Conservation (phyloP, 352 stramenopile species). For the Phytophthora macrochlamydospora region DNA sequence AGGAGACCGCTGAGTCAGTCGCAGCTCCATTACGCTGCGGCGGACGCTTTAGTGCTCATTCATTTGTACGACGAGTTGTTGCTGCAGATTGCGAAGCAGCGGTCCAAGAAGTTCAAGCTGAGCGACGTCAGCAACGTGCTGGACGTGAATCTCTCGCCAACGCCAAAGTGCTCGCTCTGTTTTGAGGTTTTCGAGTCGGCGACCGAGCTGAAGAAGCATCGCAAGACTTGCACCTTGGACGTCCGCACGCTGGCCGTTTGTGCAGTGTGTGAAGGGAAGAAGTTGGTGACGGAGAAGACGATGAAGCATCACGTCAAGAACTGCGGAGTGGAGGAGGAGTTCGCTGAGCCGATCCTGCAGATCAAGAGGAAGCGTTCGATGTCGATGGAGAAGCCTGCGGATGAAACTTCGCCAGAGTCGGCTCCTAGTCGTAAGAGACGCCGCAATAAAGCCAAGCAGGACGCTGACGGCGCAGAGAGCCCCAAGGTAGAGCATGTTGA, state of each 20-base stretch:
- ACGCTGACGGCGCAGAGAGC: background rate
- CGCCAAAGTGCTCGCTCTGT: slow-evolving; percentile 62
- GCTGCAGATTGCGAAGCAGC: slow-evolving; percentile 31
- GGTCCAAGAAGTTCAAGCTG: slow-evolving; percentile 43
- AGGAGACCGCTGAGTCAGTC: slow-evolving; percentile 53
- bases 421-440: slow-evolving; percentile 14
- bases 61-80: slow-evolving; percentile 71
- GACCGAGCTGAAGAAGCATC: slow-evolving; percentile 50
- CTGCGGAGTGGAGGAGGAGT: slow-evolving; percentile 31
- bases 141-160: slow-evolving; percentile 51
- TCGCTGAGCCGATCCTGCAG: slow-evolving; percentile 20
- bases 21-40: slow-evolving; percentile 76
- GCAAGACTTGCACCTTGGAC: slow-evolving; percentile 45
- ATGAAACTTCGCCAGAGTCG: background rate
- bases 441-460: slow-evolving; percentile 24
- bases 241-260: slow-evolving; percentile 51
- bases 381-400: slow-evolving; percentile 13
- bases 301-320: slow-evolving; percentile 52
- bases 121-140: slow-evolving; percentile 63
- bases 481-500: background rate
- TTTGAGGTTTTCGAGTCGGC: slow-evolving; percentile 45
- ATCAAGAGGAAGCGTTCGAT: slow-evolving; percentile 35
- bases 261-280: slow-evolving; percentile 48
- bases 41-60: slow-evolving; percentile 74
- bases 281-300: slow-evolving; percentile 41